Evolutionary conservation across 768 basidiomycete species (phyloP).

Genomic region (Lactifluus pinguis): DNA sequence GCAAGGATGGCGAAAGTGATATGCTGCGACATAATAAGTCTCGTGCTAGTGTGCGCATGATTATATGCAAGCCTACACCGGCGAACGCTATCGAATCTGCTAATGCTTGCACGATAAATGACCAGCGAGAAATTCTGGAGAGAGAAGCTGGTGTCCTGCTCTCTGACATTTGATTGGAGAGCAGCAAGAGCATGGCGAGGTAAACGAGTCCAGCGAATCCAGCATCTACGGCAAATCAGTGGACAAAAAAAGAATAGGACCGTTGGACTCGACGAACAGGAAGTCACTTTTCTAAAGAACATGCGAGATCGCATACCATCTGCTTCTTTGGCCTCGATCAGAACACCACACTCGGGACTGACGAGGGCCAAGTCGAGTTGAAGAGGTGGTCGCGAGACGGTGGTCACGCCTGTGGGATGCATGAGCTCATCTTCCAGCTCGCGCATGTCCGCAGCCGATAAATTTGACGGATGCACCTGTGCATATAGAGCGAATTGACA

Average conservation of each 20-base stretch:
- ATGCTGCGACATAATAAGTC: conserved; percentile 33
- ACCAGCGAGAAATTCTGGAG: conserved; percentile 73
- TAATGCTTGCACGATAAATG: conserved; percentile 69
- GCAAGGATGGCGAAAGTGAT: conserved; percentile 82
- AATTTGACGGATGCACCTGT: conserved; percentile 47
- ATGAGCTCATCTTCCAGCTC: conserved; percentile 70
- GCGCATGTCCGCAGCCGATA: conserved; percentile 48
- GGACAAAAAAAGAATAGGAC: neutral
- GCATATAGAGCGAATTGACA: conserved; percentile 63
- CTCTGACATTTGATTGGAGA: conserved; percentile 63
- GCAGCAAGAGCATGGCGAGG: conserved; percentile 53
- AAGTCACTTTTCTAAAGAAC: conserved; percentile 38
- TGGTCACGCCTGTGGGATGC: conserved; percentile 63
- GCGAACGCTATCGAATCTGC: conserved; percentile 82
- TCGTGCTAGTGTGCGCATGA: neutral
- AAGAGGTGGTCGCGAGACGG: conserved; percentile 46
- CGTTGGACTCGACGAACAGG: conserved; percentile 26
- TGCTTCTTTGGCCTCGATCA: conserved; percentile 56
- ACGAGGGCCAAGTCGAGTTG: conserved; percentile 56
- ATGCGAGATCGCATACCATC: conserved; percentile 44
- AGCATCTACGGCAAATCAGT: conserved; percentile 44
- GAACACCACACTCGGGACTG: conserved; percentile 72
- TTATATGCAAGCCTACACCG: conserved; percentile 32
- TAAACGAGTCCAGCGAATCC: conserved; percentile 60
- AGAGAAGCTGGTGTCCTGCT: conserved; percentile 75